phyloP scores from a whole-genome alignment of 2,329 filamentous ascomycete genomes.

The Phaeophleospora eucalypticola region DNA sequence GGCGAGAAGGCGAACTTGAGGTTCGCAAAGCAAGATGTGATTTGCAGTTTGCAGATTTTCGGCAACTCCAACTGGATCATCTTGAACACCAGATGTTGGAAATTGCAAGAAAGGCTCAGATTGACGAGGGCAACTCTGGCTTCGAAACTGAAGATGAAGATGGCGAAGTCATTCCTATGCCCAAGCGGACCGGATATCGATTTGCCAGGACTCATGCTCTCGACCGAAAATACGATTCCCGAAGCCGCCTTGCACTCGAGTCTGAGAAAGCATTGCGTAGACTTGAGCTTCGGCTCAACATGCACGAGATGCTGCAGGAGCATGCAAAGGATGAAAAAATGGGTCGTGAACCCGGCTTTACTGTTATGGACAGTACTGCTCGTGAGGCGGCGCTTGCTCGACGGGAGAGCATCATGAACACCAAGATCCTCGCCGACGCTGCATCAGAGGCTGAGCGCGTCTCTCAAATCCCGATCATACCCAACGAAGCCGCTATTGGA shows the following conservation, averaged over 20 bases:
- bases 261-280: constrained; percentile 21
- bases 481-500: constrained; percentile 41
- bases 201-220: constrained; percentile 22
- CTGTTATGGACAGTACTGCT: constrained; percentile 38
- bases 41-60: constrained; percentile 30
- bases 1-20: constrained; percentile 35
- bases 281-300: constrained; percentile 21
- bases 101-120: constrained; percentile 23
- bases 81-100: constrained; percentile 30
- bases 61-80: constrained; percentile 26
- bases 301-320: constrained; percentile 29
- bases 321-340: constrained; percentile 23
- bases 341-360: constrained; percentile 32
- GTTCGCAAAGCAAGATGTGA: constrained; percentile 33
- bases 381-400: constrained; percentile 39
- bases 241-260: constrained; percentile 28
- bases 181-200: constrained; percentile 32
- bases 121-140: constrained; percentile 4
- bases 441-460: constrained; percentile 31
- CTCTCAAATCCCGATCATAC: constrained; percentile 25
- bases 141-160: constrained; percentile 34
- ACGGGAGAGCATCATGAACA: constrained; percentile 32
- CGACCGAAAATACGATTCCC: constrained; percentile 26
- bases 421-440: constrained; percentile 34
- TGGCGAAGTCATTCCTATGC: constrained; percentile 35